Base-by-base conservation (phyloP, 1,284 basidiomycete genomes). In the Rhodotorula sp. region DNA sequence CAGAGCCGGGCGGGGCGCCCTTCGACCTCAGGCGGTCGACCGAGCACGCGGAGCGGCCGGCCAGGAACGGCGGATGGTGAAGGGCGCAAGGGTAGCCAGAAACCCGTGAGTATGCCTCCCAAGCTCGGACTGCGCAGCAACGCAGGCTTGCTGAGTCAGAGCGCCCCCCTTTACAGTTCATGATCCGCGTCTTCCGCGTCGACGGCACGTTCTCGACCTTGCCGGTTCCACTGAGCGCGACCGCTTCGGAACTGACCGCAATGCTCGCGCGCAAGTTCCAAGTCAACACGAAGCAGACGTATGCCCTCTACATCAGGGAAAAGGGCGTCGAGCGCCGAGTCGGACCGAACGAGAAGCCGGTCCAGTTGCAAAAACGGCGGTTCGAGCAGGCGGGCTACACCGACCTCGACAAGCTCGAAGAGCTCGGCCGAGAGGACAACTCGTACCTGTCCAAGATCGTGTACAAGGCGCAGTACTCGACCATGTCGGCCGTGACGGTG, bases 381-480 rank as follows among this genome's bases (percentile, higher is more conserved):
- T 83, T 99, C 64, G 87, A 92, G 76, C 93, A 97, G 80, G 93
- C 93, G 10, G 97, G 97, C 0, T 97, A 95, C 79, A 91, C 90
- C 57, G 86, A 77, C 43, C 85, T 86, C 15, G 97, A 99, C 80
- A 87, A 89, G 21, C 82, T 93, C 12, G 90, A 93, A 72, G 85
- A 89, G 50, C 85, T 97, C 28, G 92, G 90, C 1, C 87, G 88
- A 34, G 90, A 92, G 59, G 92, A 94, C 70, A 84, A 97, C 70
- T 87, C 88, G 3, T 95, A 95, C 79, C 83, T 99, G 49, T 87
- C 94, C 80, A 90, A 90, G 78, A 97, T 98, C 79, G 88, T 97
- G 60, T 83, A 80, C 75, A 80, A 79, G 69, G 74, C 79, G 54
- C 77, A 75, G 87, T 84, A 31, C 43, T 67, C 60, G 66, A 49